Evolutionary conservation across 1,284 basidiomycete genomes (phyloP), one percentile per base, ranked within the genome.

Genomic region (Sanghuangporus sanghuang): DNA sequence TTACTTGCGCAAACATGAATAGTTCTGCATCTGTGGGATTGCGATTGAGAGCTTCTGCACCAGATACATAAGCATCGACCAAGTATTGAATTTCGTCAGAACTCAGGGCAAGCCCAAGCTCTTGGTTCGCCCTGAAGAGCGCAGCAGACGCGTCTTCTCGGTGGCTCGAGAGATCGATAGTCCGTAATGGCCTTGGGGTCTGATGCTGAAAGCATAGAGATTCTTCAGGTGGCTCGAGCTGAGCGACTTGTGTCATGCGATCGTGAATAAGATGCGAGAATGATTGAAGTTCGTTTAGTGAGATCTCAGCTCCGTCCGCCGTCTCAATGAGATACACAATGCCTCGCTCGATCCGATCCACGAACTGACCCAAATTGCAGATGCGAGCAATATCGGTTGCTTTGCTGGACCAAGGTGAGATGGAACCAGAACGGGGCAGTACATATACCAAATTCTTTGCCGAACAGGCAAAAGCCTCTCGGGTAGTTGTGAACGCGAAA

Each of bases 1-100:
- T 99, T 74, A 99, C 96, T 75, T 99, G 97, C 16, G 97, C 96
- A 74, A 99, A 99, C 96, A 99, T 99, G 84, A 99, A 99, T 18
- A 99, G 83, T 74, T 99, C 97, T 12, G 97, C 96, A 71, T 99
- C 96, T 56, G 94, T 98, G 3, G 95, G 95, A 73, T 94, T 89
- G 53, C 94, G 86, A 57, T 79, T 79, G 70, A 90, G 83, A 0
- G 87, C 81, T 7, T 79, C 74, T 23, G 79, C 73, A 12, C 87
- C 88, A 40, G 89, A 81, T 48, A 93, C 82, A 76, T 95, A 99
- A 8, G 93, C 93, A 59, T 93, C 84, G 68, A 97, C 85, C 67
- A 99, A 87, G 75, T 98, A 99, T 69, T 91, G 85, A 67, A 99
- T 94, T 76, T 99, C 96, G 66, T 95, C 91, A 0, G 83, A 71